Conservation (phyloP, 164 flowering plant species). For the Liriodendron chinense region DNA sequence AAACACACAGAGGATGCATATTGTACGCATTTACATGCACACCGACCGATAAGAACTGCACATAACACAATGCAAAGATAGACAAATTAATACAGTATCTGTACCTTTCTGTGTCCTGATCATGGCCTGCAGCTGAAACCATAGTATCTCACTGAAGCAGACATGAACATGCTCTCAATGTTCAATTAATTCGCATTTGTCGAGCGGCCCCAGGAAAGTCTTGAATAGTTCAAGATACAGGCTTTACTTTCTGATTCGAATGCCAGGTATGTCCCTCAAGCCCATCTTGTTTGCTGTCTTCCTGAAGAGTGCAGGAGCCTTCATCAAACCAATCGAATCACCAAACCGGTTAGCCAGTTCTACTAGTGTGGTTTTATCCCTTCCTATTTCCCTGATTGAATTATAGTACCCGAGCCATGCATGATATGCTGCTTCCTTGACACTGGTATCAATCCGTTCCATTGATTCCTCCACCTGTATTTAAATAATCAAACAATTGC, state of each 20-base stretch:
- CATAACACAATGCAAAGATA: no score
- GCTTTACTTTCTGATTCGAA: constrained; percentile 53
- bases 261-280: constrained; percentile 80
- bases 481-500: background rate
- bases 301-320: constrained; percentile 70
- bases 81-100: no score
- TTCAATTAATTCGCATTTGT: background rate
- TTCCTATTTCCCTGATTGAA: constrained; percentile 77
- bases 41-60: no score
- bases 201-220: background rate
- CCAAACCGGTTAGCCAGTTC: constrained; percentile 70
- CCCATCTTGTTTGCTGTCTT: constrained; percentile 94
- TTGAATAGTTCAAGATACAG: background rate
- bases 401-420: constrained; percentile 99
- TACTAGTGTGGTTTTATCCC: constrained; percentile 83
- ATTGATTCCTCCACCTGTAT: constrained; percentile 63
- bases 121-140: background rate
- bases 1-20: no score
- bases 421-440: constrained; percentile 95
- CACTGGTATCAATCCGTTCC: constrained; percentile 58
- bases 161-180: background rate
- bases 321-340: constrained; percentile 67
- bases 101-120: background rate
- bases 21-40: no score
- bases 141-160: no score